A percentile compares a stretch with the other conserved stretches of the same genome.
Conservation (phyloP, 2,329 filamentous ascomycete species). For the Xylaria polymorpha region DNA sequence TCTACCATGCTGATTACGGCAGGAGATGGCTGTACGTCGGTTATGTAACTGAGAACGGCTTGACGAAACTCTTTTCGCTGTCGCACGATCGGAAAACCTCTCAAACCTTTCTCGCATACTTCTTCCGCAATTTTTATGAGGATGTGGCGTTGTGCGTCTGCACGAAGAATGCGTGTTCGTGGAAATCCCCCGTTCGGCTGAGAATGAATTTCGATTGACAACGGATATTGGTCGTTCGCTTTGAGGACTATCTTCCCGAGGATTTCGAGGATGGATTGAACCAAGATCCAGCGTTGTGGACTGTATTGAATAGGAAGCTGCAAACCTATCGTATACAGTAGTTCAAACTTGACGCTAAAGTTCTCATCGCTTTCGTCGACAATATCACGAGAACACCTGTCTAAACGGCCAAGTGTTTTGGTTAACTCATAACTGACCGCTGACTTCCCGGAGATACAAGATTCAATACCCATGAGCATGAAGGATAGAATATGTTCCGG, state of each 20-base stretch:
- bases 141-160: slow-evolving; percentile 48
- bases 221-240: slow-evolving; percentile 50
- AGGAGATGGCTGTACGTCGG: slow-evolving; percentile 46
- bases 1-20: slow-evolving; percentile 54
- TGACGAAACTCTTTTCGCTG: slow-evolving; percentile 49
- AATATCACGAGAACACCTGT: slow-evolving; percentile 62
- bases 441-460: slow-evolving; percentile 47
- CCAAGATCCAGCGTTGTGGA: slow-evolving; percentile 66
- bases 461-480: slow-evolving; percentile 69
- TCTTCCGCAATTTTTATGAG: slow-evolving; percentile 51
- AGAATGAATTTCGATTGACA: slow-evolving; percentile 57
- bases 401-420: slow-evolving; percentile 58
- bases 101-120: slow-evolving; percentile 58
- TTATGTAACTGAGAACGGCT: slow-evolving; percentile 59
- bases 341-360: slow-evolving; percentile 69
- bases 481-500: slow-evolving; percentile 74
- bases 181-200: slow-evolving; percentile 56
- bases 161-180: slow-evolving; percentile 59
- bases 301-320: slow-evolving; percentile 63
- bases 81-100: slow-evolving; percentile 56
- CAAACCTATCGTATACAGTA: slow-evolving; percentile 71
- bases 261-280: slow-evolving; percentile 64
- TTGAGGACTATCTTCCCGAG: slow-evolving; percentile 50
- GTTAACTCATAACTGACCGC: slow-evolving; percentile 53
- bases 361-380: slow-evolving; percentile 75